Conservation (phyloP, 768 basidiomycete species). For the Holtermannia corniformis region DNA sequence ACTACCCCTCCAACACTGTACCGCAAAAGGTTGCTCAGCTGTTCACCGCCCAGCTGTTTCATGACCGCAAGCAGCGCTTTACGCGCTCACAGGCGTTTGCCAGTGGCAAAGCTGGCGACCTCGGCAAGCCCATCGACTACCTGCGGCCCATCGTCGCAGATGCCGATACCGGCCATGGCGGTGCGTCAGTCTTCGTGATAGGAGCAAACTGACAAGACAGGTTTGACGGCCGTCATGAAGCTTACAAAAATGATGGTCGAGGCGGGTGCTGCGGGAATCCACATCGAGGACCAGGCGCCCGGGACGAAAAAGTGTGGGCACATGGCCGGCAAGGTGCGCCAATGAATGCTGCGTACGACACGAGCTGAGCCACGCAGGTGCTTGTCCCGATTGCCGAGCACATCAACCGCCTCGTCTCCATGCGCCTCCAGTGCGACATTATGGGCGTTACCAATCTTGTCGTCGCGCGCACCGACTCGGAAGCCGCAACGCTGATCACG, state of each 20-base stretch:
- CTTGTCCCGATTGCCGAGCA: conserved; percentile 96
- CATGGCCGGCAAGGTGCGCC: conserved; percentile 37
- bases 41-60: conserved; percentile 97
- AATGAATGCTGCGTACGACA: no score
- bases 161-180: conserved; percentile 93
- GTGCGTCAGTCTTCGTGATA: background rate
- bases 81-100: conserved; percentile 22
- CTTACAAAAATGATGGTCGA: conserved; percentile 98
- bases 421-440: conserved; percentile 93
- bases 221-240: conserved; percentile 97
- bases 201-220: background rate
- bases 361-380: no score
- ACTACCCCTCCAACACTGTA: conserved; percentile 97
- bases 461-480: conserved; percentile 90
- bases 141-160: conserved; percentile 91
- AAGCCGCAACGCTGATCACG: conserved; percentile 93
- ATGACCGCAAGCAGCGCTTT: conserved; percentile 85
- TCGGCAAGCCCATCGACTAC: conserved; percentile 57
- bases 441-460: conserved; percentile 95
- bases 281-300: conserved; percentile 94
- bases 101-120: conserved; percentile 3
- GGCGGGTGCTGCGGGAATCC: conserved; percentile 94
- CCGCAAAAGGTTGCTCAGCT: conserved; percentile 98
- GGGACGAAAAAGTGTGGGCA: conserved; percentile 78
- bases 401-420: conserved; percentile 94